Evolutionary conservation across 805 yeast species (phyloP).

Genomic region (Diddensiella transvaalensis): DNA sequence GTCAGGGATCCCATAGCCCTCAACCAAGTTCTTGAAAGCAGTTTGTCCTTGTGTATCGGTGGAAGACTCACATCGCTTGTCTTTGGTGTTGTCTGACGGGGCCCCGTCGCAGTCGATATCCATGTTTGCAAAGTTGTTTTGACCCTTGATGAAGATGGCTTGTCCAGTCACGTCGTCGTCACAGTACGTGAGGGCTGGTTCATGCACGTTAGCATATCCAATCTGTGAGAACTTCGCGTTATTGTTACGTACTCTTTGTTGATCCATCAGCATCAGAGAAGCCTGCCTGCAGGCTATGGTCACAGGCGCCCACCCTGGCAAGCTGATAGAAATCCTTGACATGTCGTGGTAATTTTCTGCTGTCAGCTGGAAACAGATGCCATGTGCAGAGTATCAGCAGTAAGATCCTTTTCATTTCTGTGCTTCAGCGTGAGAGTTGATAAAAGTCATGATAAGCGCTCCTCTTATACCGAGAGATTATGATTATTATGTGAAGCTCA

Average conservation of each 20-base stretch:
- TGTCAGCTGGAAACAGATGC: neutral
- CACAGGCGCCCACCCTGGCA: constrained; percentile 1
- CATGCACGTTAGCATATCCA: neutral
- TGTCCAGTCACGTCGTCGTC: constrained; percentile 6
- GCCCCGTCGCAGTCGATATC: constrained; percentile 14
- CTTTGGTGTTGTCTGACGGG: neutral
- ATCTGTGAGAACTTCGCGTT: too few relatives aligned
- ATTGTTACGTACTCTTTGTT: neutral
- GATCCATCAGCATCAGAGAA: constrained; percentile 5
- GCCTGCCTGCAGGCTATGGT: constrained; percentile 2
- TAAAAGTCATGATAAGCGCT: neutral
- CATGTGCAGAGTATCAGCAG: neutral
- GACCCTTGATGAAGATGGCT: constrained; percentile 8
- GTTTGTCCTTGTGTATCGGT: constrained; percentile 7
- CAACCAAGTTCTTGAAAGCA: neutral
- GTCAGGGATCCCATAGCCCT: constrained; percentile 4
- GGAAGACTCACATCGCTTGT: constrained; percentile 5
- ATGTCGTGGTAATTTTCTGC: neutral
- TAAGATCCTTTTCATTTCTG: neutral
- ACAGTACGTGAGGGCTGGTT: neutral
- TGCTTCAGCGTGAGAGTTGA: neutral
- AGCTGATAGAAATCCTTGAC: constrained; percentile 2
- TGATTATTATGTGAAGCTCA: neutral
- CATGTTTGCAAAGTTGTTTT: constrained; percentile 10
- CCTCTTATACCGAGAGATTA: neutral